Conservation (phyloP, 202 grass and related monocot species). For the Zizania palustris region DNA sequence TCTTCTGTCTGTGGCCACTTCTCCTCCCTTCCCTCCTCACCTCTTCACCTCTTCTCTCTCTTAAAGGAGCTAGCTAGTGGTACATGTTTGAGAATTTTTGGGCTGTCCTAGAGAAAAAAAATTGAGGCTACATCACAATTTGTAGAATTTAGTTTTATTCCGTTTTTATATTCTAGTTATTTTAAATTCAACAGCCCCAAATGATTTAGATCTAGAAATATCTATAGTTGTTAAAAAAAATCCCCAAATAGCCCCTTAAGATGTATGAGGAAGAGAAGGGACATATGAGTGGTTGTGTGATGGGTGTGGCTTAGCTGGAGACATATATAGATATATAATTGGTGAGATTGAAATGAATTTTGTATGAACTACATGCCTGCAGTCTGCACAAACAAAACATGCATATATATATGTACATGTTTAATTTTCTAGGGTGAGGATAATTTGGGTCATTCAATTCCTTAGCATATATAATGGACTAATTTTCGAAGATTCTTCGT, state of each 20-base stretch:
- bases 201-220: too few species aligned
- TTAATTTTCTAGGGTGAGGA: slow-evolving; percentile 18
- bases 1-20: slow-evolving; percentile 52
- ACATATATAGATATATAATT: slow-evolving; percentile 82
- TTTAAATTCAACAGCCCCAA: too few species aligned
- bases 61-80: not conserved
- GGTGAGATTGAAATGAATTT: slow-evolving; percentile 40
- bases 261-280: slow-evolving; percentile 5
- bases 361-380: not conserved
- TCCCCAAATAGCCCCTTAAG: too few species aligned
- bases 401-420: slow-evolving; percentile 17
- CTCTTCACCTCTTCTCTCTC: slow-evolving; percentile 8
- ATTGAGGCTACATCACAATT: too few species aligned
- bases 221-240: too few species aligned
- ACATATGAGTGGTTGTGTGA: slow-evolving; percentile 63
- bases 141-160: too few species aligned
- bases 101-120: too few species aligned
- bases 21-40: slow-evolving; percentile 26
- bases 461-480: slow-evolving; percentile 42
- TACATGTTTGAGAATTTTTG: slow-evolving; percentile 49
- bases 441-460: slow-evolving; percentile 51
- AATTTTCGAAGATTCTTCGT: slow-evolving; percentile 55
- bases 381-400: slow-evolving; percentile 35
- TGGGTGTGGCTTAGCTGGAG: slow-evolving; percentile 39
- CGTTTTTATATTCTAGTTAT: too few species aligned